Conservation (phyloP, 179 eudicot genomes). For the Patellifolia procumbens region DNA sequence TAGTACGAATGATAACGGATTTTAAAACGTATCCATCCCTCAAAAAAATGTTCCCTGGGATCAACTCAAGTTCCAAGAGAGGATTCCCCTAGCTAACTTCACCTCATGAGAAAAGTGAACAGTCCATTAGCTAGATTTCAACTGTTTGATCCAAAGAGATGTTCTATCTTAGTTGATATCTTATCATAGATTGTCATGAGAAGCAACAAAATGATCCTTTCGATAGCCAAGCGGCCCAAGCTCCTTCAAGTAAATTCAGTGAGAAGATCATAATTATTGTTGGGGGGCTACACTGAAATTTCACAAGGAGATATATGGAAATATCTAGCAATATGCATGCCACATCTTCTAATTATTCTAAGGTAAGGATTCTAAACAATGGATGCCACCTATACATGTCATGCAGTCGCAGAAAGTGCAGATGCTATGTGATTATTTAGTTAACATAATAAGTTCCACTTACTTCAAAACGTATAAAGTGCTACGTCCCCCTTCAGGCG, state of each 20-base stretch:
- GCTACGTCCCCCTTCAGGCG: background rate
- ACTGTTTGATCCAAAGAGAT: background rate
- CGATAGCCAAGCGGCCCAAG: background rate
- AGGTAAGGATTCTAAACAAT: background rate
- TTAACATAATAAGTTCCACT: background rate
- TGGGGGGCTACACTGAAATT: background rate
- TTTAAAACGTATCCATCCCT: background rate
- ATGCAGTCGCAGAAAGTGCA: background rate
- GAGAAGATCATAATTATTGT: too few species aligned
- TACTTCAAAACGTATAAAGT: too few species aligned
- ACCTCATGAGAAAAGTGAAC: background rate
- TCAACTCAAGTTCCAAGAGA: background rate
- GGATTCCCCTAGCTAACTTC: background rate
- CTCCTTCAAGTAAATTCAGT: background rate
- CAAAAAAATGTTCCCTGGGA: background rate
- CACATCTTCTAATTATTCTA: background rate
- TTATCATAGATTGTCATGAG: background rate
- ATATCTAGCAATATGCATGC: background rate
- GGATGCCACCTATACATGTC: background rate
- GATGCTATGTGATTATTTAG: background rate
- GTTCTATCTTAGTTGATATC: background rate
- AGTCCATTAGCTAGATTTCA: background rate
- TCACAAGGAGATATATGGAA: background rate
- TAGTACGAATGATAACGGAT: background rate
- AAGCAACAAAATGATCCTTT: background rate